Evolutionary conservation across 1,284 basidiomycete species (phyloP).

Genomic region (Limonomyces culmigenus): DNA sequence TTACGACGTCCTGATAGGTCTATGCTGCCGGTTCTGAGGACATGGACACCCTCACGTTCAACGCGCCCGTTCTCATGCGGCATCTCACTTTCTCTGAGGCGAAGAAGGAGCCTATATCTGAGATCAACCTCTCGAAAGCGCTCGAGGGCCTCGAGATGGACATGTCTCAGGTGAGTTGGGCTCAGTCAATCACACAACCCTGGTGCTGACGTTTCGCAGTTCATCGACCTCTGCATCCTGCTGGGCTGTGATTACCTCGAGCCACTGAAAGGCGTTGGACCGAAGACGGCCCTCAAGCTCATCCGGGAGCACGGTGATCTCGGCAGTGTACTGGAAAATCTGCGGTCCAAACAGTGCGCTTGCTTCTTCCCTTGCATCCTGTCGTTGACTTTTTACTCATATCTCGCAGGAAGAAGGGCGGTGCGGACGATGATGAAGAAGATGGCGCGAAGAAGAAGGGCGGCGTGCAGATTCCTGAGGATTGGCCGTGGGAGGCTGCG

Average conservation of each 20-base stretch:
- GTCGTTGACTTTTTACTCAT: not conserved
- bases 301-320: constrained; percentile 77
- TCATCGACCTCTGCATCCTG: constrained; percentile 93
- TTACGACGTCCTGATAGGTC: constrained; percentile 32
- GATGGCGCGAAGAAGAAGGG: constrained; percentile 32
- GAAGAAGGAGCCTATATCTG: constrained; percentile 94
- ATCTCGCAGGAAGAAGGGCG: constrained; percentile 14
- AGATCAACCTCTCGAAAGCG: constrained; percentile 73
- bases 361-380: not conserved
- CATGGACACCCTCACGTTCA: constrained; percentile 98
- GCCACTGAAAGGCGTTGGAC: constrained; percentile 88
- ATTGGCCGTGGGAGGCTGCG: constrained; percentile 95
- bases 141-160: constrained; percentile 82
- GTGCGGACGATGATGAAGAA: constrained; percentile 37
- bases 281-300: constrained; percentile 91
- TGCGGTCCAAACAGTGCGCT: constrained; percentile 54
- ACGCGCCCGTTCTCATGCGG: constrained; percentile 79
- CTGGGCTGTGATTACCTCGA: constrained; percentile 98
- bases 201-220: constrained; percentile 30
- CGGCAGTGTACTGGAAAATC: constrained; percentile 65
- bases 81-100: constrained; percentile 99
- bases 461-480: constrained; percentile 72
- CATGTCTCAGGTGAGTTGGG: constrained; percentile 62
- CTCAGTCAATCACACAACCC: not conserved
- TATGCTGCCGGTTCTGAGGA: constrained; percentile 97